Percentiles rank a stretch among this genome's conserved stretches.
Conservation (phyloP, 352 stramenopile species). For the Pythium aristosporum region DNA sequence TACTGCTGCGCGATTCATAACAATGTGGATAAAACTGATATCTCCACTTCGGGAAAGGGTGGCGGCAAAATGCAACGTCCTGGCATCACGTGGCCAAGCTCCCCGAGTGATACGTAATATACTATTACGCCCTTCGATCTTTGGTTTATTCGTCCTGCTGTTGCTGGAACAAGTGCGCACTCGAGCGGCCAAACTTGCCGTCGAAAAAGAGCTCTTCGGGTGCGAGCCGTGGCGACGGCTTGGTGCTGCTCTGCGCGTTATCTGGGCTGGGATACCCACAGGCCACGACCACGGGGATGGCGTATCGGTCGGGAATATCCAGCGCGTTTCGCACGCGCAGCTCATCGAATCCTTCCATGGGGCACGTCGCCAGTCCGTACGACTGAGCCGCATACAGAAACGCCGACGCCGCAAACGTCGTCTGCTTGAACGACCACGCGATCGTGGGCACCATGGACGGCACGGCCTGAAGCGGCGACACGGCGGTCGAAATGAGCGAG, state of each 20-base stretch:
- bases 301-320: slow-evolving; percentile 79
- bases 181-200: slow-evolving; percentile 77
- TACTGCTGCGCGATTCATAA: not conserved
- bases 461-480: slow-evolving; percentile 65
- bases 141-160: slow-evolving; percentile 7
- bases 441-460: slow-evolving; percentile 63
- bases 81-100: no score
- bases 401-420: slow-evolving; percentile 61
- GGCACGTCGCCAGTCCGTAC: slow-evolving; percentile 65
- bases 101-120: no score
- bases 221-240: slow-evolving; percentile 46
- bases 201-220: slow-evolving; percentile 82
- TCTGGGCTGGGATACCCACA: slow-evolving; percentile 53
- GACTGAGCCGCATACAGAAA: slow-evolving; percentile 73
- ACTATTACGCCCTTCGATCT: not conserved
- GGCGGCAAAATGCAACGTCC: no score
- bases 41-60: no score
- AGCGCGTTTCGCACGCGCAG: slow-evolving; percentile 56
- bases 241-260: slow-evolving; percentile 13
- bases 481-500: slow-evolving; percentile 50
- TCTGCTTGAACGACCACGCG: slow-evolving; percentile 84
- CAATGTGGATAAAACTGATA: not conserved
- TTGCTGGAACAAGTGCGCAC: slow-evolving; percentile 50
- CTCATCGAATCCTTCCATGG: slow-evolving; percentile 84
- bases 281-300: slow-evolving; percentile 68